Evolutionary conservation across 2,329 filamentous ascomycete genomes (phyloP).

Genomic region (Tolypocladium nubicola): DNA sequence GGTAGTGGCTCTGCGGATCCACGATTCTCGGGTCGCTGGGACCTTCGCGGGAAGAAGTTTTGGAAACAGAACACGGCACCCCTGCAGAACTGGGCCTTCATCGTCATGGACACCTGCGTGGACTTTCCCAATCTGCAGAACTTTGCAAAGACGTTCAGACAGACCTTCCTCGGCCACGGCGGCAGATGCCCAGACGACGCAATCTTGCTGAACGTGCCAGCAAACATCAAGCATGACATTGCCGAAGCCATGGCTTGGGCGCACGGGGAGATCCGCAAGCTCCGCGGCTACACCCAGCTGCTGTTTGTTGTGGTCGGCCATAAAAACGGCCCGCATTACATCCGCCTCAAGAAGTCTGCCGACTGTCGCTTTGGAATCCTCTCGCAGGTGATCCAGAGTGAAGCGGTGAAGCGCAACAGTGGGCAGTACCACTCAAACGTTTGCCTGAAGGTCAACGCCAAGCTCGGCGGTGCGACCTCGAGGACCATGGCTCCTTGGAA

Average conservation of each 20-base stretch:
- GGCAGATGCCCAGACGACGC: conserved; percentile 28
- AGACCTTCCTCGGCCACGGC: conserved; percentile 38
- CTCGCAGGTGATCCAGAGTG: conserved; percentile 69
- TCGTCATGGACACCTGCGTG: conserved; percentile 49
- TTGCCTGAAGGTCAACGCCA: conserved; percentile 92
- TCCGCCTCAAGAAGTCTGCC: conserved; percentile 77
- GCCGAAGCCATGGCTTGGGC: conserved; percentile 38
- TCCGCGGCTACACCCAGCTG: conserved; percentile 55
- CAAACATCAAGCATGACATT: conserved; percentile 24
- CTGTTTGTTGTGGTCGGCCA: conserved; percentile 68
- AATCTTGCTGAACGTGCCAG: conserved; percentile 21
- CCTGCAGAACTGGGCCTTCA: conserved; percentile 66
- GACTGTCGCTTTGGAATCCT: conserved; percentile 79
- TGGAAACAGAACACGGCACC: conserved; percentile 48
- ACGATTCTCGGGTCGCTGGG: conserved; percentile 67
- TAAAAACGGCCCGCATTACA: conserved; percentile 63
- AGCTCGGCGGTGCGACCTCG: conserved; percentile 75
- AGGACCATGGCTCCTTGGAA: conserved; percentile 26
- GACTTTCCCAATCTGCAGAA: conserved; percentile 21
- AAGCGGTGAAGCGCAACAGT: conserved; percentile 58
- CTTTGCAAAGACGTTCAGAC: conserved; percentile 31
- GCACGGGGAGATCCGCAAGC: conserved; percentile 39
- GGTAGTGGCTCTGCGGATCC: conserved; percentile 41
- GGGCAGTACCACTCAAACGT: conserved; percentile 90
- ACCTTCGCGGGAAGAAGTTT: conserved; percentile 72